Evolutionary conservation across 192 early-diverging fungal genomes (phyloP), one percentile per base, ranked within the genome.

Genomic region (Gamsiella multidivaricata): DNA sequence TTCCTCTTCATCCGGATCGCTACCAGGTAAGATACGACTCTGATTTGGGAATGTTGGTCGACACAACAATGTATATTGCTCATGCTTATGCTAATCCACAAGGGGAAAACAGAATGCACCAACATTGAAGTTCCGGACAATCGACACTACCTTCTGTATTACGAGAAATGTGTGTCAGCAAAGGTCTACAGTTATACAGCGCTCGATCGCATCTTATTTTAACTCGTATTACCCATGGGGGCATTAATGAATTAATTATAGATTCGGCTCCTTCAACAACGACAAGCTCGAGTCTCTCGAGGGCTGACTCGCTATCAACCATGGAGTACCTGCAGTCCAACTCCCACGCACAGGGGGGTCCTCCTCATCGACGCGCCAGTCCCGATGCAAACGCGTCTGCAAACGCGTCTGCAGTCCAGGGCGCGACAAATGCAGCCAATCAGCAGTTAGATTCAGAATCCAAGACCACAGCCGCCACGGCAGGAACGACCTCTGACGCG

Each of bases 1-100:
- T 22, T 57, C 70, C 11, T 51, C 54, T 0, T 33, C n/a, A n/a
- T n/a, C 53, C 1, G 69, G 69, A 39, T 70, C 59, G 7, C 17
- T 62, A 26, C 61, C 60, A 58, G 70, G 70, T 58, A 49, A 25
- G 8, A n/a, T 53, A 22, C 54, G n/a, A n/a, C n/a, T n/a, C n/a
- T n/a, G n/a, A n/a, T n/a, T n/a, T n/a, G n/a, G n/a, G n/a, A n/a
- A n/a, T n/a, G n/a, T n/a, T n/a, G n/a, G n/a, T n/a, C n/a, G n/a
- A n/a, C n/a, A n/a, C n/a, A 46, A 41, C 39, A 41, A 41, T 14
- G 39, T 7, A 41, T 41, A 14, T 41, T 41, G 39, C 39, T 41
- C 14, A 41, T 10, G 28, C n/a, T 53, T 14, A 53, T 53, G 28
- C 28, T 53, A 10, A 53, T 26, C 51, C 51, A 26, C n/a, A n/a